A percentile compares a stretch with the other conserved stretches of the same genome.
phyloP scores from a whole-genome alignment of 495 filamentous ascomycete species.

The Tetracladium setigerum region DNA sequence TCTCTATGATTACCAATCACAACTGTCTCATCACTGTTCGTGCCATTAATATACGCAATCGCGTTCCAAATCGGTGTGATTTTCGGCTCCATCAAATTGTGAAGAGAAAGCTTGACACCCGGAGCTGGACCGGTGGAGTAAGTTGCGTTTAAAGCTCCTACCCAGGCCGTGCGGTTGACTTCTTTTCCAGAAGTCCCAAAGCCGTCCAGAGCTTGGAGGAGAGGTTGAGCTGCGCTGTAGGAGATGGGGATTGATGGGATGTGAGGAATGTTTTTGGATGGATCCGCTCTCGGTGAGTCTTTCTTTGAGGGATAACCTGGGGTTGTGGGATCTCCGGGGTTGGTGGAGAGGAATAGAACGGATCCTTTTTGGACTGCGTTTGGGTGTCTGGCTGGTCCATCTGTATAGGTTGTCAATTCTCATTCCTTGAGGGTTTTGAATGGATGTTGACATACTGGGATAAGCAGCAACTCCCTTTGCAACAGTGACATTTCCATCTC shows the following conservation, averaged over 20 bases:
- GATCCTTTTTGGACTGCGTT: conserved; percentile 85
- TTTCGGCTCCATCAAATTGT: conserved; percentile 78
- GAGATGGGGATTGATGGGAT: conserved; percentile 92
- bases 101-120: conserved; percentile 57
- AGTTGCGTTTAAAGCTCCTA: conserved; percentile 61
- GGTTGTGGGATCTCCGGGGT: conserved; percentile 61
- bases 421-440: too few relatives aligned
- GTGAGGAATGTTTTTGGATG: conserved; percentile 55
- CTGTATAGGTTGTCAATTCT: conserved; percentile 33
- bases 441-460: conserved; percentile 21
- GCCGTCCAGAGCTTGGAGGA: conserved; percentile 81
- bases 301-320: conserved; percentile 89
- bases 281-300: conserved; percentile 62
- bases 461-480: conserved; percentile 73
- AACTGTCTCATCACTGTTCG: conserved; percentile 72
- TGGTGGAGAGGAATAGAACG: conserved; percentile 63
- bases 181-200: conserved; percentile 69
- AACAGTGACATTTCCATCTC: conserved; percentile 74
- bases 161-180: conserved; percentile 59
- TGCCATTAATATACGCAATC: conserved; percentile 88
- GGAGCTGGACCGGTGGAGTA: conserved; percentile 88
- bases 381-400: conserved; percentile 81
- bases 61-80: conserved; percentile 88
- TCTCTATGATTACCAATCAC: conserved; percentile 90
- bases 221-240: conserved; percentile 70